phyloP scores from a whole-genome alignment of 192 early-diverging fungal species.

The Coemansia asiatica region DNA sequence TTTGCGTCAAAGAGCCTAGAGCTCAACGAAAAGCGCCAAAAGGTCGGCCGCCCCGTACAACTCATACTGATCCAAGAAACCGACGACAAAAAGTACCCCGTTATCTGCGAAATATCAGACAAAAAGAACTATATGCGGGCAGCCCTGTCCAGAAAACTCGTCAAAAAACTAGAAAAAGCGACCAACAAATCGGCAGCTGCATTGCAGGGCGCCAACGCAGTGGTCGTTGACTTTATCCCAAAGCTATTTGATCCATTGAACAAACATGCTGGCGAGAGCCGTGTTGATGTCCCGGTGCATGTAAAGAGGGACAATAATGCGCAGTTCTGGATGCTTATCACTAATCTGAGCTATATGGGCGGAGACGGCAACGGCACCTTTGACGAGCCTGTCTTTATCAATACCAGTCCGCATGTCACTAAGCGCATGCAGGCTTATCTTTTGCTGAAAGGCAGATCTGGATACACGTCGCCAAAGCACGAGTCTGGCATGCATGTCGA shows the following conservation, averaged over 20 bases:
- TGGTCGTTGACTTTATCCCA: neutral
- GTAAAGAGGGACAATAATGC: constrained; percentile 9
- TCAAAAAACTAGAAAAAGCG: constrained; percentile 11
- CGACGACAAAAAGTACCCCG: constrained; percentile 10
- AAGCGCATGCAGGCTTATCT: constrained; percentile 1
- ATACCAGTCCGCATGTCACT: constrained; percentile 9
- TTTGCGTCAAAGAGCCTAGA: constrained; percentile 3
- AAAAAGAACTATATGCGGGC: constrained; percentile 39
- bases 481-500: too few species aligned
- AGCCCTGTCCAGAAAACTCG: constrained; percentile 16
- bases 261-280: neutral
- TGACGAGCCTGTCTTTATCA: constrained; percentile 24
- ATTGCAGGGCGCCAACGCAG: neutral
- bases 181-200: neutral
- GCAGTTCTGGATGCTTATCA: constrained; percentile 48
- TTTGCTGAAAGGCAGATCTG: neutral
- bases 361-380: constrained; percentile 34
- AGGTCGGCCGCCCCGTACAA: constrained; percentile 26
- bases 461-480: neutral
- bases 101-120: constrained; percentile 49
- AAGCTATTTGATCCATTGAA: neutral
- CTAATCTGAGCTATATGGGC: constrained; percentile 32
- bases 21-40: constrained; percentile 8
- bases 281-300: neutral
- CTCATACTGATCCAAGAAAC: constrained; percentile 13